A percentile compares a stretch with the other conserved stretches of the same genome.
phyloP scores from a whole-genome alignment of 805 yeast genomes.

The Pichia paraexigua region DNA sequence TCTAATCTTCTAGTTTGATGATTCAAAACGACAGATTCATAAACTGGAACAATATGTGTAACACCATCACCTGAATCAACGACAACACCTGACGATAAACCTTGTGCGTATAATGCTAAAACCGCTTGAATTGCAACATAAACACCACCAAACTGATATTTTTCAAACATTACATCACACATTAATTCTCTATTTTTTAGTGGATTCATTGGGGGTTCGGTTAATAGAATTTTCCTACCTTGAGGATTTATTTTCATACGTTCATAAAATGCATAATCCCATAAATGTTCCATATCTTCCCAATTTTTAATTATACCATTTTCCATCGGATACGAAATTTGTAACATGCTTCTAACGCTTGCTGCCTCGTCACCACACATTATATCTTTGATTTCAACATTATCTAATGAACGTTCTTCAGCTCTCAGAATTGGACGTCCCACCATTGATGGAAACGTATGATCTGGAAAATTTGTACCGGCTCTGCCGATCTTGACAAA shows the following conservation, averaged over 20 bases:
- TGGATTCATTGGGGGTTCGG: slow-evolving; percentile 99
- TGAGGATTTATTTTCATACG: slow-evolving; percentile 69
- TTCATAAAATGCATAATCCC: slow-evolving; percentile 97
- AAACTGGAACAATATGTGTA: slow-evolving; percentile 96
- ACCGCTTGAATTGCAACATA: slow-evolving; percentile 97
- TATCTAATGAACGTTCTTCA: slow-evolving; percentile 70
- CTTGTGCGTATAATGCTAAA: slow-evolving; percentile 95
- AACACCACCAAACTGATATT: slow-evolving; percentile 83
- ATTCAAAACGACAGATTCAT: slow-evolving; percentile 92
- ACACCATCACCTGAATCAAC: slow-evolving; percentile 99
- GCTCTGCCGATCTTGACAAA: slow-evolving; percentile 96
- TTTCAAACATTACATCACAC: slow-evolving; percentile 91
- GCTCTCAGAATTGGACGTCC: slow-evolving; percentile 97
- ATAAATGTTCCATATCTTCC: slow-evolving; percentile 97
- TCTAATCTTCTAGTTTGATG: slow-evolving; percentile 88
- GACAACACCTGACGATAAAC: slow-evolving; percentile 92
- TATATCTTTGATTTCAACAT: slow-evolving; percentile 80
- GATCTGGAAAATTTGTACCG: slow-evolving; percentile 94
- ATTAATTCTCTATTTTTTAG: slow-evolving; percentile 79
- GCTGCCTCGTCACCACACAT: slow-evolving; percentile 98
- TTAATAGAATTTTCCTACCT: slow-evolving; percentile 75
- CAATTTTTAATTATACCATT: slow-evolving; percentile 95
- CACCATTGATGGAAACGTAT: slow-evolving; percentile 93
- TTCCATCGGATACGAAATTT: slow-evolving; percentile 97
- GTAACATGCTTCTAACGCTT: slow-evolving; percentile 80